Evolutionary conservation across 495 filamentous ascomycete species (phyloP).

Genomic region (Penicillium cataractarum): DNA sequence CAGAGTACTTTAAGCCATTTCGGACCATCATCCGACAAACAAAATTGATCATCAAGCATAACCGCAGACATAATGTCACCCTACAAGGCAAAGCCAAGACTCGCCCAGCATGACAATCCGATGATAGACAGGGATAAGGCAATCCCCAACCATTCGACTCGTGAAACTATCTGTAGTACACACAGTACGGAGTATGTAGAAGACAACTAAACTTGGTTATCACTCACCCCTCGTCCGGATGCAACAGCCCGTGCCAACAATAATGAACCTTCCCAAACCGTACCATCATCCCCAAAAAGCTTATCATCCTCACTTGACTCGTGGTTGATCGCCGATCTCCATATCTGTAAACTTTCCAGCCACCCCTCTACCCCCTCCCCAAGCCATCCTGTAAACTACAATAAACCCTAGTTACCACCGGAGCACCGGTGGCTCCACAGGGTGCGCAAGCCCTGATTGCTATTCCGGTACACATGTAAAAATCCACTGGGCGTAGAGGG

Average conservation of each 20-base stretch:
- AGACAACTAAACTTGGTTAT: background rate
- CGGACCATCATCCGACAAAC: background rate
- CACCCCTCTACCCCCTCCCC: no score
- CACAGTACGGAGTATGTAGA: background rate
- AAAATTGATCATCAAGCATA: background rate
- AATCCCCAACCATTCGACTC: background rate
- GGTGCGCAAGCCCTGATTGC: background rate
- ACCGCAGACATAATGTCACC: constrained; percentile 4
- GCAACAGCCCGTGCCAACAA: background rate
- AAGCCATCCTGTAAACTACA: no score
- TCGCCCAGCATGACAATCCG: background rate
- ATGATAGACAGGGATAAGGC: background rate
- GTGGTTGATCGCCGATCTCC: background rate
- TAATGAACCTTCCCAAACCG: background rate
- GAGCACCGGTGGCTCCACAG: background rate
- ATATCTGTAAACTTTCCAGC: background rate
- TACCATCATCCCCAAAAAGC: background rate
- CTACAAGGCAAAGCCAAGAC: constrained; percentile 8
- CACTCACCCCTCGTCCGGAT: background rate
- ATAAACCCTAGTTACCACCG: background rate
- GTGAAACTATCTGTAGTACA: background rate
- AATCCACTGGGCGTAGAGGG: no score
- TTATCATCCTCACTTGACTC: background rate
- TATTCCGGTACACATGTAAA: background rate
- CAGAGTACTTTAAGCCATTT: background rate